Evolutionary conservation across 1,139 yeast genomes (phyloP), one percentile per base, ranked within the genome.

Genomic region (Hyphopichia burtonii): DNA sequence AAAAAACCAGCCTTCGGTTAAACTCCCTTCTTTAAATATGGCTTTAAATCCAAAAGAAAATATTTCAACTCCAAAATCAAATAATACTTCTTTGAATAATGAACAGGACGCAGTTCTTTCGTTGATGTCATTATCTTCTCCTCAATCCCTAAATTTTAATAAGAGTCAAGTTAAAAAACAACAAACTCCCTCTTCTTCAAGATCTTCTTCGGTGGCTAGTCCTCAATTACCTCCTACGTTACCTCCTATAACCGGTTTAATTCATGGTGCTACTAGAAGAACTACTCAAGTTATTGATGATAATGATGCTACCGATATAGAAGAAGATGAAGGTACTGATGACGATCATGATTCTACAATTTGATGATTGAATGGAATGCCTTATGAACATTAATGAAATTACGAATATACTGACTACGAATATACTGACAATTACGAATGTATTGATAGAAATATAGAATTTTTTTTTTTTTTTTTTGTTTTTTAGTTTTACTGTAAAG

Each of bases 41-140:
- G 65, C 68, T n/a, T 38, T 53, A 14, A 51, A 50, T 17, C 40
- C 38, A 4, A 37, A 36, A 16, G 40, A 38, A 31, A 44, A 41
- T 10, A 34, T 22, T 17, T n/a, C 15, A 28, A 10, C 19, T 16
- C n/a, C 38, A 3, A 28, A 19, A 28, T 4, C 25, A 9, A 36
- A 18, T 10, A 23, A 23, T 12, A 25, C 6, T 20, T 7, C 23
- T 23, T 42, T 31, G 7, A 50, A 58, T 34, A 64, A 56, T 45
- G 78, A 71, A 46, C 74, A 71, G 48, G 78, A 71, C 39, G 78
- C 78, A 1, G 74, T 71, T 11, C 55, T 63, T 39, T 70, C 76
- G 15, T 57, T 72, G 41, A 72, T 72, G 77, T 68, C 76, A 31
- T 56, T 72, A 38, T 63, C 76, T 28, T 68, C 75, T 4, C 76